Evolutionary conservation across 306 rosid species (phyloP).

Genomic region (Cicer judaicum): DNA sequence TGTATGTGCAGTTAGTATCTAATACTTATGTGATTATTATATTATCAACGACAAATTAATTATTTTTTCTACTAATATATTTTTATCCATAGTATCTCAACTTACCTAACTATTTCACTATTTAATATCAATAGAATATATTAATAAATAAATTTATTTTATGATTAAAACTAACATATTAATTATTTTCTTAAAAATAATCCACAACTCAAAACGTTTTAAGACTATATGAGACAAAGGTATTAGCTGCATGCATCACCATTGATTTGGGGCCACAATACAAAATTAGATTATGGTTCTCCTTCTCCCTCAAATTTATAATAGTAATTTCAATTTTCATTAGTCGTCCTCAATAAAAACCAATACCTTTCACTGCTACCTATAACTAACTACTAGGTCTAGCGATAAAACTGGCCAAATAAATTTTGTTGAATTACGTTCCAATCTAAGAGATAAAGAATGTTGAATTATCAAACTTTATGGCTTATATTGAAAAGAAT

Average conservation of each 20-base stretch:
- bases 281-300: conserved; percentile 12
- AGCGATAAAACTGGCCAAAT: background rate
- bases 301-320: conserved; percentile 1
- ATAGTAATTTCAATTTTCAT: no score
- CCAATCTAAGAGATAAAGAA: background rate
- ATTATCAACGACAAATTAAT: no score
- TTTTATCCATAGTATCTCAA: background rate
- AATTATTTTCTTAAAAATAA: no score
- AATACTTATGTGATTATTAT: no score
- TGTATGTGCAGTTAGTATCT: no score
- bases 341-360: background rate
- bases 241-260: no score
- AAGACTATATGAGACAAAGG: no score
- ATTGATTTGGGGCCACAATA: background rate
- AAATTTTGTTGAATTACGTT: background rate
- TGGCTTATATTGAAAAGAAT: conserved; percentile 37
- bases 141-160: no score
- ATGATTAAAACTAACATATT: no score
- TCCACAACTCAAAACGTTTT: no score
- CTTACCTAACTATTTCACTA: no score
- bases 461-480: background rate
- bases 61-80: background rate
- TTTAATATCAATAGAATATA: no score
- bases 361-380: background rate
- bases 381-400: background rate